phyloP scores from a whole-genome alignment of 805 yeast species.

The Teunomyces panamensis region DNA sequence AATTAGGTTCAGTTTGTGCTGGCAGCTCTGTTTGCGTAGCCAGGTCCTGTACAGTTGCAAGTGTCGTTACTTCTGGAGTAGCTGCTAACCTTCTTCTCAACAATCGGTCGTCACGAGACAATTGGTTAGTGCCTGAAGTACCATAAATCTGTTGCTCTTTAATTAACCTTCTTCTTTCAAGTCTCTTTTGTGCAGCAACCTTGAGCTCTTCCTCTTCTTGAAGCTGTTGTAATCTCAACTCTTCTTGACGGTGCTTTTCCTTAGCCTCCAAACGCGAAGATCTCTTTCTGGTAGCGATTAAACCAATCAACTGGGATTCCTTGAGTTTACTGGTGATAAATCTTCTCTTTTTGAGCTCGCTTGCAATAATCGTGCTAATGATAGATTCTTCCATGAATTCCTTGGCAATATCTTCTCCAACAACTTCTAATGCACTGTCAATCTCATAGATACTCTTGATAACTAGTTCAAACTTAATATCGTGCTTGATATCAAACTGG shows the following conservation, averaged over 20 bases:
- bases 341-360: conserved; percentile 54
- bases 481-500: conserved; percentile 28
- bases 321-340: conserved; percentile 54
- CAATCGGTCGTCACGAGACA: conserved; percentile 33
- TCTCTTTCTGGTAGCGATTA: conserved; percentile 67
- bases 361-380: conserved; percentile 24
- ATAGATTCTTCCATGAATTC: conserved; percentile 14
- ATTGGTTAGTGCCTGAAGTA: conserved; percentile 16
- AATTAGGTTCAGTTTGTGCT: background rate
- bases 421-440: conserved; percentile 15
- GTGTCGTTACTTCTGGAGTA: background rate
- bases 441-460: conserved; percentile 30
- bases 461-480: conserved; percentile 28
- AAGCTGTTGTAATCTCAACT: conserved; percentile 45
- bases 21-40: background rate
- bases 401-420: conserved; percentile 24
- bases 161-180: conserved; percentile 38
- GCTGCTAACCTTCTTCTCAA: conserved; percentile 27
- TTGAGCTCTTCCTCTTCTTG: conserved; percentile 45
- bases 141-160: conserved; percentile 24
- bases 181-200: conserved; percentile 41
- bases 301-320: conserved; percentile 59
- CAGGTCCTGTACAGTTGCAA: background rate
- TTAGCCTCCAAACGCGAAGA: conserved; percentile 72
- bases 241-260: conserved; percentile 50